Base-by-base conservation (phyloP, 352 stramenopile species). In the Phytopythium litorale region DNA sequence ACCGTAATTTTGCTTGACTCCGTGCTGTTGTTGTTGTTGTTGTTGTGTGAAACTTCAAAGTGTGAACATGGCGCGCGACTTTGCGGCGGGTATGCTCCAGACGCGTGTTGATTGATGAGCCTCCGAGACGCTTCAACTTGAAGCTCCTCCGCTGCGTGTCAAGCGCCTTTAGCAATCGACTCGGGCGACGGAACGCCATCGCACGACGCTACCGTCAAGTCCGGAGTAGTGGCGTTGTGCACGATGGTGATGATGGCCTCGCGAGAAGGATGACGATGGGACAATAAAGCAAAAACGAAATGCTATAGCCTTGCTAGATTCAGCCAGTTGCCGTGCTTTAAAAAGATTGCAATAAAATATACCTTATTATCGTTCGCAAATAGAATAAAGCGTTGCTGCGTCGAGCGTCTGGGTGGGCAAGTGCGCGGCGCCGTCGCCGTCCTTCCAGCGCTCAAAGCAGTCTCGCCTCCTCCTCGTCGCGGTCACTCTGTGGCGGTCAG, bases 341-440 rank as follows among this genome's bases (percentile, higher is more conserved):
- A n/a, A n/a, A n/a, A n/a, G n/a, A n/a, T n/a, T n/a, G n/a, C n/a
- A n/a, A n/a, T n/a, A n/a, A n/a, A n/a, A n/a, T n/a, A n/a, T n/a
- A 40, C 12, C 8, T 59, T 38, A 25, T 50, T 21, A 59, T 50
- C 54, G 54, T 37, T 37, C 37, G 54, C 37, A 35, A 59, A 59
- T 59, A 59, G 35, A 50, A 59, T 59, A 59, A 59, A 38, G 32
- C 7, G 28, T 32, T 19, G 16, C n/a, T 38, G 13, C 42, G 42
- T 25, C 5, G 16, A 21, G 40, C 15, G 40, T 43, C 35, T 23
- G 5, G 11, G 5, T 48, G 19, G 6, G 42, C 9, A 9, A 6
- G 8, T 49, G 16, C 19, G n/a, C 8, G 28, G 28, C 28, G 28
- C 28, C 28, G 28, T 32, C 28, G 28, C 21, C 42, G 42, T 28